phyloP scores from a whole-genome alignment of 192 early-diverging fungal species.

The Coemansia erecta region DNA sequence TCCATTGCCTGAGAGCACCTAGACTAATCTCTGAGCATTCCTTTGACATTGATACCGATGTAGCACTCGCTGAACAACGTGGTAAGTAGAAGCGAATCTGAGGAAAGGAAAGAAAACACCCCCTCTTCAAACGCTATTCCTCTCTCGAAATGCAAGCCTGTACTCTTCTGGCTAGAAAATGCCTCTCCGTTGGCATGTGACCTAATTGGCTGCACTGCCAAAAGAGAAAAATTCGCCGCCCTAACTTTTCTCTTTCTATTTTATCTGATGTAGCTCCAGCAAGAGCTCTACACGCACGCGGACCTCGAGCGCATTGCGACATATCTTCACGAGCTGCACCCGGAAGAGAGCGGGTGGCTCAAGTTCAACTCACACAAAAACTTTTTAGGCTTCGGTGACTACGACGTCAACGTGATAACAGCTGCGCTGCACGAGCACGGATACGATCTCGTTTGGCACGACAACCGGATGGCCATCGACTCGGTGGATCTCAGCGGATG shows the following conservation, averaged over 20 bases:
- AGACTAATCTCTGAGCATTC: background rate
- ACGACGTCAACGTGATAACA: conserved; percentile 53
- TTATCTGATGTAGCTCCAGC: conserved; percentile 32
- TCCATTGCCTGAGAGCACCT: background rate
- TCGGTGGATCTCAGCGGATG: conserved; percentile 22
- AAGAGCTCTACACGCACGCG: conserved; percentile 33
- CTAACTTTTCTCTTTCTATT: background rate
- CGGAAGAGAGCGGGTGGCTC: conserved; percentile 32
- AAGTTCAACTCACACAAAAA: conserved; percentile 49
- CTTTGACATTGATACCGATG: background rate
- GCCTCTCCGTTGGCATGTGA: too few species aligned
- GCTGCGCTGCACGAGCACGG: conserved; percentile 39
- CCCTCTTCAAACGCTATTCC: too few species aligned
- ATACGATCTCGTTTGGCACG: conserved; percentile 43
- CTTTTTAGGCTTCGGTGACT: conserved; percentile 48
- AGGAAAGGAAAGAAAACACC: background rate
- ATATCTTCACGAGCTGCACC: conserved; percentile 33
- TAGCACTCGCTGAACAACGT: conserved; percentile 57
- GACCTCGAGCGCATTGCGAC: conserved; percentile 51
- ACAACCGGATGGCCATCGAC: conserved; percentile 32
- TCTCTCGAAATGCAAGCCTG: background rate
- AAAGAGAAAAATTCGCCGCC: background rate
- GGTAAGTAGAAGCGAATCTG: conserved; percentile 31
- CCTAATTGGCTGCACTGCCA: background rate
- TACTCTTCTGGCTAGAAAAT: too few species aligned